Percentiles rank a stretch among this genome's conserved stretches.
Evolutionary conservation across 371 early-diverging fungal genomes (phyloP).

Genomic region (Mortierella sp.): DNA sequence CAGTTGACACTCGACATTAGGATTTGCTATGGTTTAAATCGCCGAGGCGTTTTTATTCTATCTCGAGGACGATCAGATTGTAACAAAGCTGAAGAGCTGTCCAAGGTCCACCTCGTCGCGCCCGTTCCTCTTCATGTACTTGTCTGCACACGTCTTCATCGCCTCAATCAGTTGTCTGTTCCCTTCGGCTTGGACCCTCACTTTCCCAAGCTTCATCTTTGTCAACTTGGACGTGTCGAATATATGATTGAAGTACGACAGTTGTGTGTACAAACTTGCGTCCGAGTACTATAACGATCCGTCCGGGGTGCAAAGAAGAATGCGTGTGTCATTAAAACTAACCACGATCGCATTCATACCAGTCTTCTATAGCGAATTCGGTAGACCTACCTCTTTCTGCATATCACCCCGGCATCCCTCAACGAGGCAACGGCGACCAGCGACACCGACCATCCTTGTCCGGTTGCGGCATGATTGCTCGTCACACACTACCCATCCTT

Average conservation of each 20-base stretch:
- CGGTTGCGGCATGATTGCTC: slow-evolving; percentile 72
- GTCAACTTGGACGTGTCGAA: slow-evolving; percentile 59
- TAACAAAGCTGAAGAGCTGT: slow-evolving; percentile 60
- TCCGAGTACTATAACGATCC: slow-evolving; percentile 62
- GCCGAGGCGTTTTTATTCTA: too few species aligned
- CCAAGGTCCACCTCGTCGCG: slow-evolving; percentile 73
- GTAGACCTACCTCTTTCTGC: slow-evolving; percentile 63
- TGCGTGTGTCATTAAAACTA: not conserved
- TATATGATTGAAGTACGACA: slow-evolving; percentile 69
- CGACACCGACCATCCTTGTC: slow-evolving; percentile 77
- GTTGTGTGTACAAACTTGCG: slow-evolving; percentile 68
- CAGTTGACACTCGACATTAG: too few species aligned
- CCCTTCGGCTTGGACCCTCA: slow-evolving; percentile 41
- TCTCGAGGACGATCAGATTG: too few species aligned
- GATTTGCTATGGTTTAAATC: too few species aligned
- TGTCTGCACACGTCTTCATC: slow-evolving; percentile 60
- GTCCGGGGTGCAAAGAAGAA: not conserved
- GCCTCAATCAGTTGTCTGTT: slow-evolving; percentile 30
- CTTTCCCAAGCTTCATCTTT: slow-evolving; percentile 24
- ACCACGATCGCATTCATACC: not conserved
- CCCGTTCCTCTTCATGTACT: slow-evolving; percentile 68
- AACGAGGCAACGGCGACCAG: slow-evolving; percentile 75
- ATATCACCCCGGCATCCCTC: slow-evolving; percentile 77
- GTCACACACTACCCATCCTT: slow-evolving; percentile 81
- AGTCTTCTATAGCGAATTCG: not conserved